Percentiles rank a stretch among this genome's conserved stretches.
Conservation (phyloP, 257 asterid genomes). For the Ophiorrhiza pumila region DNA sequence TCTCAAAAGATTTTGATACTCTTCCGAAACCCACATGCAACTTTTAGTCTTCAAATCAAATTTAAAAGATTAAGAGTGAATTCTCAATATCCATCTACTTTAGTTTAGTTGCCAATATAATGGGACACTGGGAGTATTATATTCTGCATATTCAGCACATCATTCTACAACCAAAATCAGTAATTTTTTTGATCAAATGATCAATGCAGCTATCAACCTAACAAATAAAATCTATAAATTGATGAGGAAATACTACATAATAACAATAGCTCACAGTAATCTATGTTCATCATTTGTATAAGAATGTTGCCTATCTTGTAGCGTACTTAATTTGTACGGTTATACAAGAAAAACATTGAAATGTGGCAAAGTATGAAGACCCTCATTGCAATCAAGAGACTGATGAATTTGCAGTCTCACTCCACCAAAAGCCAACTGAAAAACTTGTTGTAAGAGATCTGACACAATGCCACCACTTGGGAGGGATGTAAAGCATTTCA, state of each 20-base stretch:
- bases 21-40: neutral
- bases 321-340: conserved; percentile 5
- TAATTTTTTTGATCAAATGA: neutral
- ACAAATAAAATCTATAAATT: neutral
- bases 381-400: conserved; percentile 8
- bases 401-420: conserved; percentile 27
- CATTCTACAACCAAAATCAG: neutral
- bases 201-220: neutral
- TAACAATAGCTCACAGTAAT: neutral
- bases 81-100: neutral
- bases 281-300: neutral
- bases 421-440: conserved; percentile 99
- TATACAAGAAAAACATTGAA: neutral
- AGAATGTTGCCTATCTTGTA: neutral
- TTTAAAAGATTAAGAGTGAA: neutral
- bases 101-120: neutral
- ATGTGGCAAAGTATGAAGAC: neutral
- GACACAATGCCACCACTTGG: conserved; percentile 99
- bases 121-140: neutral
- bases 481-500: conserved; percentile 97
- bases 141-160: neutral
- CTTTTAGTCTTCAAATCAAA: neutral
- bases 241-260: neutral
- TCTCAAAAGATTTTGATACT: neutral
- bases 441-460: conserved; percentile 88